phyloP scores from a whole-genome alignment of 768 basidiomycete species.

The Lentinula detonsa region DNA sequence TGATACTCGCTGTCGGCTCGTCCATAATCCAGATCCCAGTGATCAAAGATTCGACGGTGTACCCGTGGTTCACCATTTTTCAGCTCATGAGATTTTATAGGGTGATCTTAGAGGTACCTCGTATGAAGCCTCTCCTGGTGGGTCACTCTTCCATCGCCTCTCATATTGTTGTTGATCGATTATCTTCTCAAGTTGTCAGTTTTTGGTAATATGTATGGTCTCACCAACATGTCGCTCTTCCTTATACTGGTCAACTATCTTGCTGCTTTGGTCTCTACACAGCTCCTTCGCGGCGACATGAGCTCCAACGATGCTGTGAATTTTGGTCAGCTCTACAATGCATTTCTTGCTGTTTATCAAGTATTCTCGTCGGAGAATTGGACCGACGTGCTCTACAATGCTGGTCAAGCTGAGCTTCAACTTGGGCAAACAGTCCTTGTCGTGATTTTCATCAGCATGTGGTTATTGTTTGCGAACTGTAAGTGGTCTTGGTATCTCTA shows the following conservation, averaged over 20 bases:
- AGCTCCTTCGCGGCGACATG: slow-evolving; percentile 84
- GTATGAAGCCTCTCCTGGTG: slow-evolving; percentile 87
- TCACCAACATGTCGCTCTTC: slow-evolving; percentile 90
- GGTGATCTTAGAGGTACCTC: slow-evolving; percentile 83
- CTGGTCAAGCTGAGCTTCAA: slow-evolving; percentile 52
- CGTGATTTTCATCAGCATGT: slow-evolving; percentile 67
- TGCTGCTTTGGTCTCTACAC: slow-evolving; percentile 75
- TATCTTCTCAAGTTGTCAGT: slow-evolving; percentile 62
- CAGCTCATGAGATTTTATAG: slow-evolving; percentile 86
- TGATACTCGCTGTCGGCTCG: slow-evolving; percentile 66
- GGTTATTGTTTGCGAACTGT: slow-evolving; percentile 95
- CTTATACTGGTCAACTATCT: slow-evolving; percentile 83
- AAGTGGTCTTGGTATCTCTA: slow-evolving; percentile 23
- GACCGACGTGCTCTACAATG: slow-evolving; percentile 67
- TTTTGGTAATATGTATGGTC: slow-evolving; percentile 87
- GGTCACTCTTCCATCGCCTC: slow-evolving; percentile 17
- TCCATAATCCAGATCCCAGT: slow-evolving; percentile 81
- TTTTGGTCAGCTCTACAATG: slow-evolving; percentile 78
- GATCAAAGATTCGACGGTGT: slow-evolving; percentile 56
- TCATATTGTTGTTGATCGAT: background rate
- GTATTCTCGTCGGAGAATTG: slow-evolving; percentile 94
- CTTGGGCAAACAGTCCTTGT: slow-evolving; percentile 68
- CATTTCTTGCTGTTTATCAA: slow-evolving; percentile 84
- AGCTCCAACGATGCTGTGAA: slow-evolving; percentile 47
- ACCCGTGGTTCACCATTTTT: slow-evolving; percentile 89